phyloP scores from a whole-genome alignment of 2,329 filamentous ascomycete species.

The Paecilomyces fulvus region DNA sequence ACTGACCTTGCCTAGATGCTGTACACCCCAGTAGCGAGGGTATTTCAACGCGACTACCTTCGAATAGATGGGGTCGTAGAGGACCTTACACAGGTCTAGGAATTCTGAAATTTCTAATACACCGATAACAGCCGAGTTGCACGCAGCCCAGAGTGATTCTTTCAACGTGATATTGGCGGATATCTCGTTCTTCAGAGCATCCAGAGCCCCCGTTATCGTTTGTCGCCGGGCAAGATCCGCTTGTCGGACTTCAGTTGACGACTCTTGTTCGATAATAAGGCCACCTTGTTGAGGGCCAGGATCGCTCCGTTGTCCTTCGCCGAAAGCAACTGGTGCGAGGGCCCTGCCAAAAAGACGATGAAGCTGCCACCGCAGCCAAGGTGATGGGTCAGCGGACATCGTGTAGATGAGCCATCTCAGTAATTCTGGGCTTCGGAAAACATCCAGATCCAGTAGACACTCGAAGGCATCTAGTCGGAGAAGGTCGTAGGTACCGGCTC shows the following conservation, averaged over 20 bases:
- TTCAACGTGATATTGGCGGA: constrained; percentile 41
- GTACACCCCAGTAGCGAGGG: constrained; percentile 49
- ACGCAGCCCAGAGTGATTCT: constrained; percentile 48
- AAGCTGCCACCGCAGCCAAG: constrained; percentile 48
- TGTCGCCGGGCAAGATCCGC: constrained; percentile 47
- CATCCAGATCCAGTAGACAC: constrained; percentile 48
- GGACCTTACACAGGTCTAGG: constrained; percentile 47
- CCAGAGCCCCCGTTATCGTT: constrained; percentile 50
- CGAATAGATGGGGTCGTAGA: constrained; percentile 47
- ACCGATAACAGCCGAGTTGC: constrained; percentile 43
- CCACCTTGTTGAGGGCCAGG: constrained; percentile 27
- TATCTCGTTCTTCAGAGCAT: constrained; percentile 48
- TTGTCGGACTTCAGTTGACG: constrained; percentile 42
- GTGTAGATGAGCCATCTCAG: constrained; percentile 50
- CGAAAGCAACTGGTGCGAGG: constrained; percentile 52
- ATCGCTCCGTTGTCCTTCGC: constrained; percentile 33
- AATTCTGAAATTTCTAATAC: constrained; percentile 49
- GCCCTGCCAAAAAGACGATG: constrained; percentile 46
- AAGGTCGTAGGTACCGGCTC: constrained; percentile 50
- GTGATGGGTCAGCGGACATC: constrained; percentile 49
- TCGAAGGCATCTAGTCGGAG: constrained; percentile 53
- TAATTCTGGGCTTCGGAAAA: constrained; percentile 44
- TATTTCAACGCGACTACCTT: constrained; percentile 44
- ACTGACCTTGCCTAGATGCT: constrained; percentile 44
- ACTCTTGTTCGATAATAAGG: constrained; percentile 52